Conservation (phyloP, 2,329 filamentous ascomycete species). For the Cordyceps militaris region DNA sequence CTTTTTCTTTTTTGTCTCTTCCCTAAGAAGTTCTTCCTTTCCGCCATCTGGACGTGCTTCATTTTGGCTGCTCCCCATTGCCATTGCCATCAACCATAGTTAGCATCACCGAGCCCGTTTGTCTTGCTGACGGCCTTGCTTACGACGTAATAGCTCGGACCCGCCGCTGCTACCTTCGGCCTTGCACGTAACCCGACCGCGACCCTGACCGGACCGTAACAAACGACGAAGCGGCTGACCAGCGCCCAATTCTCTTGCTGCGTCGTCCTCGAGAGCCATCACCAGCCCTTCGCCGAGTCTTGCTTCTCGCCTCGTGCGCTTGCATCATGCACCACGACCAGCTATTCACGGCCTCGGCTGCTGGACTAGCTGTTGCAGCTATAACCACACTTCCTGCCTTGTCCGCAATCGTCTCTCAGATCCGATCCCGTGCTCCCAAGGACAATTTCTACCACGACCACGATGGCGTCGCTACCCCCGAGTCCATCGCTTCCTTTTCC, state of each 20-base stretch:
- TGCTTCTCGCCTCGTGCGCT: neutral
- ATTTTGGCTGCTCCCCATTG: neutral
- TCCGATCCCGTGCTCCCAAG: slow-evolving; percentile 28
- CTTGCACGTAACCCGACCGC: neutral
- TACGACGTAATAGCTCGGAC: neutral
- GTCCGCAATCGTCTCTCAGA: slow-evolving; percentile 27
- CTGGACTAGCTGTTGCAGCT: slow-evolving; percentile 28
- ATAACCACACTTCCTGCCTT: slow-evolving; percentile 33
- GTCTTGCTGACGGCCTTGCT: neutral
- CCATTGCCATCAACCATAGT: neutral
- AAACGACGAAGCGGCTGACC: neutral
- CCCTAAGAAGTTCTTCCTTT: neutral
- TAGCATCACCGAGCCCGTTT: neutral
- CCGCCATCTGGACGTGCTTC: neutral
- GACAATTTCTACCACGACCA: slow-evolving; percentile 56
- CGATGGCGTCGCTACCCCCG: slow-evolving; percentile 61
- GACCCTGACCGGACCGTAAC: too few species aligned
- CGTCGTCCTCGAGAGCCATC: neutral
- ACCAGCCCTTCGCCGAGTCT: neutral
- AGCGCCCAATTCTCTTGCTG: neutral
- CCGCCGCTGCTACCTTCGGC: slow-evolving; percentile 1
- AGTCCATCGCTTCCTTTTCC: slow-evolving; percentile 56
- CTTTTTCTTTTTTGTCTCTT: neutral
- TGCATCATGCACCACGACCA: slow-evolving; percentile 10
- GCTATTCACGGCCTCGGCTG: slow-evolving; percentile 20